Evolutionary conservation across 2,329 filamentous ascomycete species (phyloP).

Genomic region (Emmonsiellopsis sp.): DNA sequence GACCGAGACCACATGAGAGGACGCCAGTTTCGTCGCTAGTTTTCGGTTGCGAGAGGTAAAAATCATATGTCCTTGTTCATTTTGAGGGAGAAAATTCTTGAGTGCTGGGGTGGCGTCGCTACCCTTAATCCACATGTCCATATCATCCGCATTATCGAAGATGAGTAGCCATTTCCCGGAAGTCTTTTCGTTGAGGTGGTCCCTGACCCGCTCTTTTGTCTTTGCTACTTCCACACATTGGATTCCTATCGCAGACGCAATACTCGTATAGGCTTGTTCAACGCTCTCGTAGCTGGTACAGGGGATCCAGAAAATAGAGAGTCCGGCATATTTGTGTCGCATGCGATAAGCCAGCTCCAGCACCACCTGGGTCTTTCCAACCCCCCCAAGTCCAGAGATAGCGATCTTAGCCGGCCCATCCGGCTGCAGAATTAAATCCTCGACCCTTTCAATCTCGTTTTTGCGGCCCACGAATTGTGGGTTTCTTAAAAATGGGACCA

Average conservation of each 20-base stretch:
- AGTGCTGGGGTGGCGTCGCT: conserved; percentile 2
- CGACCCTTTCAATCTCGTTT: neutral
- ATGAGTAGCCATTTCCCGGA: conserved; percentile 15
- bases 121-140: conserved; percentile 9
- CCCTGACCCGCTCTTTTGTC: neutral
- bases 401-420: conserved; percentile 6
- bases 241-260: conserved; percentile 10
- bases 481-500: neutral
- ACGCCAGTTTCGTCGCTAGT: neutral
- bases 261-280: conserved; percentile 14
- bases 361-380: conserved; percentile 21
- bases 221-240: neutral
- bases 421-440: neutral
- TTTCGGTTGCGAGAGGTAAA: conserved; percentile 13
- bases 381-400: conserved; percentile 17
- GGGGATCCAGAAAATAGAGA: conserved; percentile 20
- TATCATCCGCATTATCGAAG: conserved; percentile 19
- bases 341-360: conserved; percentile 18
- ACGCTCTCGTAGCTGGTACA: conserved; percentile 13
- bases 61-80: conserved; percentile 13
- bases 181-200: conserved; percentile 10
- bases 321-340: conserved; percentile 11
- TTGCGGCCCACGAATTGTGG: neutral
- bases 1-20: neutral
- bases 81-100: conserved; percentile 12